A percentile compares a stretch with the other conserved stretches of the same genome.
Conservation (phyloP, 148 eudicot species). For the Camellia sinensis region DNA sequence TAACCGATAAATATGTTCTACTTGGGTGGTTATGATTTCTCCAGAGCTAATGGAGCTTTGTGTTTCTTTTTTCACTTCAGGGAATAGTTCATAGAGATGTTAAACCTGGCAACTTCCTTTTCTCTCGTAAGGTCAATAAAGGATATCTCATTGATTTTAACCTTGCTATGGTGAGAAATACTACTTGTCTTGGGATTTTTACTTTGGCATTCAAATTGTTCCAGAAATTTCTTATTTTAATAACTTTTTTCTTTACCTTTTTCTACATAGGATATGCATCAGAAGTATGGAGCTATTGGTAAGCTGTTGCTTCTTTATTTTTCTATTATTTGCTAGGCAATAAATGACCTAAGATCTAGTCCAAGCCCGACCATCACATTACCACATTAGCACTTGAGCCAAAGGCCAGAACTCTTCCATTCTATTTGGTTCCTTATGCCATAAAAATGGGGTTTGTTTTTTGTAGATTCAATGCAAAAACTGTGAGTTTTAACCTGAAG, state of each 20-base stretch:
- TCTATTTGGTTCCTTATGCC: background rate
- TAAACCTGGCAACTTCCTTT: too few relatives aligned
- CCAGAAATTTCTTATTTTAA: background rate
- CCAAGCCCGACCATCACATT: too few relatives aligned
- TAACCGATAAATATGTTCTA: background rate
- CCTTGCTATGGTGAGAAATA: background rate
- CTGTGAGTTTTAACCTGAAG: background rate
- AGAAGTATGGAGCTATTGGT: too few relatives aligned
- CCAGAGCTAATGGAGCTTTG: constrained; percentile 4
- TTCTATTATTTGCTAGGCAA: too few relatives aligned
- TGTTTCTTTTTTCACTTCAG: constrained; percentile 39
- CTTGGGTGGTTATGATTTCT: constrained; percentile 2
- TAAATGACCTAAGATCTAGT: too few relatives aligned
- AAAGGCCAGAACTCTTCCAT: constrained; percentile 33
- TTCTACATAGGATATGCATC: constrained; percentile 44
- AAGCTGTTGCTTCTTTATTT: too few relatives aligned
- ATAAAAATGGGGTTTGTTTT: background rate
- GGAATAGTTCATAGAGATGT: constrained; percentile 5
- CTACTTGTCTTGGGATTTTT: background rate
- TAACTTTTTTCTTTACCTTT: background rate
- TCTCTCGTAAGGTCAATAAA: too few relatives aligned
- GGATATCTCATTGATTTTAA: too few relatives aligned
- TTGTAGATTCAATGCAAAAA: background rate
- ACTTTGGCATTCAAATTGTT: background rate
- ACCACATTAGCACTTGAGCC: constrained; percentile 27